phyloP scores from a whole-genome alignment of 2,329 filamentous ascomycete genomes.

The Zymoseptoria passerinii region DNA sequence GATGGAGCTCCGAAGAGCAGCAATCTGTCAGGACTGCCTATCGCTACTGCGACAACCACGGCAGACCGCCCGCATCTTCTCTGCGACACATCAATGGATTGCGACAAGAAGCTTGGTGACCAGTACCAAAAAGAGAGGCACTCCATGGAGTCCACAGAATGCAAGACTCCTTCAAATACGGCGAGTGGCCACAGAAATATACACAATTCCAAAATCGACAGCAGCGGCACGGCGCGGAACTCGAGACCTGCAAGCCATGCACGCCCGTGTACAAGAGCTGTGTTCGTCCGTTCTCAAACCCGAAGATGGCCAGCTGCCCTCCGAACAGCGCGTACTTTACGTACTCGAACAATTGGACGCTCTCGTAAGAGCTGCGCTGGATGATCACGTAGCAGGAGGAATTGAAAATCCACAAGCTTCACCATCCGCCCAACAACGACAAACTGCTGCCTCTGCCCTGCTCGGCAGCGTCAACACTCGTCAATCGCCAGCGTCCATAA shows the following conservation, averaged over 20 bases:
- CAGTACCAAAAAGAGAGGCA: background rate
- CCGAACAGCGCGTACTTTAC: slow-evolving; percentile 26
- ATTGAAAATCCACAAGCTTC: background rate
- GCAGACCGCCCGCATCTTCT: background rate
- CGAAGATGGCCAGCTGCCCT: slow-evolving; percentile 16
- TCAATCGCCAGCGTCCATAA: slow-evolving; percentile 26
- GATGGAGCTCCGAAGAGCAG: background rate
- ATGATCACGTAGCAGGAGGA: slow-evolving; percentile 10
- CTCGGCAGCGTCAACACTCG: slow-evolving; percentile 40
- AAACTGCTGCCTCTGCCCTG: slow-evolving; percentile 47
- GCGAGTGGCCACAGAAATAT: slow-evolving; percentile 1
- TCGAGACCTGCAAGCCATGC: slow-evolving; percentile 13
- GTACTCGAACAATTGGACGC: slow-evolving; percentile 27
- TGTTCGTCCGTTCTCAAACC: slow-evolving; percentile 19
- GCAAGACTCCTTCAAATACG: slow-evolving; percentile 4
- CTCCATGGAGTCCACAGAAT: background rate
- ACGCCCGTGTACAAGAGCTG: slow-evolving; percentile 25
- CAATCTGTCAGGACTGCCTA: background rate
- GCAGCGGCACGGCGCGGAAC: background rate
- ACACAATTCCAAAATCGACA: background rate
- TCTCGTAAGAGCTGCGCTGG: slow-evolving; percentile 20
- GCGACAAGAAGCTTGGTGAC: background rate
- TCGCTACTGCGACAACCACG: background rate
- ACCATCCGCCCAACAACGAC: slow-evolving; percentile 5
- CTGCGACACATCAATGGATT: background rate